Evolutionary conservation across 495 filamentous ascomycete species (phyloP), one percentile per base, ranked within the genome.

Genomic region (Staphylotrichum longicolle): DNA sequence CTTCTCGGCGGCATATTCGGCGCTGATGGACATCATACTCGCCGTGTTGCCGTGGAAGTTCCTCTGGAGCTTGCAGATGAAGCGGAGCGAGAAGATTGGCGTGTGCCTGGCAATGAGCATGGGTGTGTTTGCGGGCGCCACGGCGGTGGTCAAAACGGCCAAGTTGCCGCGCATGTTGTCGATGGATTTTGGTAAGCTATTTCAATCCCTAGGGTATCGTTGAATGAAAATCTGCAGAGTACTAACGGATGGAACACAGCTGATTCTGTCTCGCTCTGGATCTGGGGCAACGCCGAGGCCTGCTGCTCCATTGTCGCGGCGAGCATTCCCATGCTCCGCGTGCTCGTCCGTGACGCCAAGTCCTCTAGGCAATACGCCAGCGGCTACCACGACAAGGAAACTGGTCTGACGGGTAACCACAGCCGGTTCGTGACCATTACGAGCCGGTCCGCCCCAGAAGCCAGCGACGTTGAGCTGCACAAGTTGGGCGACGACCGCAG

Each of bases 21-120:
- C 62, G 0, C 54, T 65, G 0, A 71, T 71, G 70, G 73, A 77
- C 49, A 64, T 77, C 27, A 33, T 71, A 2, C 63, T 77, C 5
- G 68, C 72, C 5, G 7, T 70, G 5, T 45, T 75, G 20, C 73
- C 73, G 10, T 77, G 74, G 74, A 66, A 57, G 37, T 68, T 74
- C 39, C 62, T 77, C 1, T 73, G 67, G 70, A 61, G 51, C 7
- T 55, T 73, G 12, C 65, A 72, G 49, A 71, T 75, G 72, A 68
- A 65, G 45, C 66, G 48, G 33, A 68, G 63, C 15, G 74, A 75
- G 63, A 73, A 71, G 64, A 47, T 75, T 32, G 74, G 74, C 12
- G 74, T 73, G 2, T 64, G 57, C 27, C 12, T 75, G 9, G 74
- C 72, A 3, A 75, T 77, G 74, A 73, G 68, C 54, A 68, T 77